These are phyloP conservation scores for Metschnikowia kunwiensis DNA, from an alignment of 805 yeast species.

Conservation along the genomic window DNA sequence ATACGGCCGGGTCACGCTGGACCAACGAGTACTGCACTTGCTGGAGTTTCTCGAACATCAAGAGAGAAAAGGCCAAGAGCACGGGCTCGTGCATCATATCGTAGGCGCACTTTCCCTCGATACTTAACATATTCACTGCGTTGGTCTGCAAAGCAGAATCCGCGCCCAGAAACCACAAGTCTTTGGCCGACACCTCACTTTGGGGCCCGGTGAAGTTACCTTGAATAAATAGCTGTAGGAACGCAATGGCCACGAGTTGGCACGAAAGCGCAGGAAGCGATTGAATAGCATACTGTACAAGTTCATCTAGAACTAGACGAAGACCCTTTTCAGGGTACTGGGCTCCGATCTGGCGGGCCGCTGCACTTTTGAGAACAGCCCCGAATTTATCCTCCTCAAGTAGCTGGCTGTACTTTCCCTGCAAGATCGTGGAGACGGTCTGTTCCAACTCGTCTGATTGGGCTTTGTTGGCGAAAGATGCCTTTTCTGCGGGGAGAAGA, in stretches of 20 bases:
- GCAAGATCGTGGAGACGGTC: conserved; percentile 6
- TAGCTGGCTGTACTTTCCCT: conserved; percentile 27
- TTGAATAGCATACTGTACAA: conserved; percentile 5
- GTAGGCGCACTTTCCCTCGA: conserved; percentile 73
- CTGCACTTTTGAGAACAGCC: conserved; percentile 17
- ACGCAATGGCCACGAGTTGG: conserved; percentile 51
- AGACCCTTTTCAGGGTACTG: conserved; percentile 25
- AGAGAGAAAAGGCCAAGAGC: conserved; percentile 28
- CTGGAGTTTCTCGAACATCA: conserved; percentile 40
- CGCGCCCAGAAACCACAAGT: conserved; percentile 27
- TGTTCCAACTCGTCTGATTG: conserved; percentile 2
- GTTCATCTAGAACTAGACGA: conserved; percentile 16
- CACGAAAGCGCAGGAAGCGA: conserved; percentile 13
- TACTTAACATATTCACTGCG: conserved; percentile 40
- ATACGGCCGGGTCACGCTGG: conserved; percentile 24
- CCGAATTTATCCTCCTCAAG: conserved; percentile 22
- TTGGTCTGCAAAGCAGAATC: conserved; percentile 24
- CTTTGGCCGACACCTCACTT: conserved; percentile 35
- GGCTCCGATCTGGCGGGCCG: conserved; percentile 15
- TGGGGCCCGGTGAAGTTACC: conserved; percentile 83
- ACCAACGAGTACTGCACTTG: conserved; percentile 44
- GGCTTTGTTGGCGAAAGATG: neutral
- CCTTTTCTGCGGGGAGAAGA: conserved; percentile 13
- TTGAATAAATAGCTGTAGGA: conserved; percentile 69
- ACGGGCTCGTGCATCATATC: conserved; percentile 42